Evolutionary conservation across 495 filamentous ascomycete species (phyloP).

Genomic region (Neurospora sp.): DNA sequence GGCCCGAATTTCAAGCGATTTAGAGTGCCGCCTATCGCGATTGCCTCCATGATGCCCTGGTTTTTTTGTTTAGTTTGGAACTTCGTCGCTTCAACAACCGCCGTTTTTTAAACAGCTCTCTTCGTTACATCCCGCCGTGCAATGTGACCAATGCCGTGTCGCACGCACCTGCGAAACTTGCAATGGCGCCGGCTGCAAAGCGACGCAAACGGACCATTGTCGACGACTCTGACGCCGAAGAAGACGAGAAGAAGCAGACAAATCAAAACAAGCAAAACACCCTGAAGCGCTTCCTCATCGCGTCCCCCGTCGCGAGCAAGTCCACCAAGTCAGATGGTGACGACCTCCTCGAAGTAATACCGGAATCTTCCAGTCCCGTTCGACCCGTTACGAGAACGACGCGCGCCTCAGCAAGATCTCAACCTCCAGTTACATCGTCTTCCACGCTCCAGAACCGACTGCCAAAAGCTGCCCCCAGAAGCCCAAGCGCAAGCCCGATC

Average conservation of each 20-base stretch:
- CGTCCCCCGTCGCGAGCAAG: constrained; percentile 27
- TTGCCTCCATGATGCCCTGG: neutral
- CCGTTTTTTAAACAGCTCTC: neutral
- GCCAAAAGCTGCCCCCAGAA: constrained; percentile 16
- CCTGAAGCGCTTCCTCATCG: constrained; percentile 31
- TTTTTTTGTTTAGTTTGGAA: neutral
- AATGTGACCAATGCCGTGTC: constrained; percentile 17
- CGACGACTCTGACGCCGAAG: constrained; percentile 24
- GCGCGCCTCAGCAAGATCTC: constrained; percentile 8
- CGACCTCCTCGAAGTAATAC: constrained; percentile 6
- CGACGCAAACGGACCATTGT: constrained; percentile 39
- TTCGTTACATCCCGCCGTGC: neutral
- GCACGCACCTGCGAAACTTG: constrained; percentile 7
- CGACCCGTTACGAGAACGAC: constrained; percentile 18
- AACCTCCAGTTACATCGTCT: constrained; percentile 7
- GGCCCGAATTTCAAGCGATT: too few species aligned
- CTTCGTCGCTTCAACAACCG: neutral
- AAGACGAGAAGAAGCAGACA: constrained; percentile 14
- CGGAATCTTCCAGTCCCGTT: constrained; percentile 23
- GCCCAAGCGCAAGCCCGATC: constrained; percentile 40
- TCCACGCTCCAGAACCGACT: constrained; percentile 4
- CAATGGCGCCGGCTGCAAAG: constrained; percentile 47
- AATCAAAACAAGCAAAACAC: constrained; percentile 25
- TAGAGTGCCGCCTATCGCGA: neutral
- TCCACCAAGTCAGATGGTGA: neutral